Evolutionary conservation across 2,329 filamentous ascomycete genomes (phyloP), one percentile per base, ranked within the genome.

Genomic region (Alternaria arbusti): DNA sequence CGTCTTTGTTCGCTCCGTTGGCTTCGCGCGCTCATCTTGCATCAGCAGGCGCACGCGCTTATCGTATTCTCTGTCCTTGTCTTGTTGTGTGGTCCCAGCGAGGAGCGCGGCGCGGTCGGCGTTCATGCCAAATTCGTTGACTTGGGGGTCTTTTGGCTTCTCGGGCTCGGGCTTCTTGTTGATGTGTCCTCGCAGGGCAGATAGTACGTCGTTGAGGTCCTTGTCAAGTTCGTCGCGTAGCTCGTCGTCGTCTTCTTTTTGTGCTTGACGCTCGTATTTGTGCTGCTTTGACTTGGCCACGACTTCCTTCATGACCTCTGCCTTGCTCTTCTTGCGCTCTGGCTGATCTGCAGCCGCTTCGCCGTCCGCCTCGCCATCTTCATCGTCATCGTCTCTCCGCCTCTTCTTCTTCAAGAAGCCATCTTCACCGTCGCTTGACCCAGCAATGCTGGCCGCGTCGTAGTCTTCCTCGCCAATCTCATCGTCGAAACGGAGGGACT

Each of bases 251-350:
- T 96, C 93, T 65, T 98, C 96, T 76, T 97, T 97, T 26, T 89
- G 89, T 64, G 93, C 90, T 80, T 99, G 96, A 44, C 96, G 89
- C 82, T 98, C 94, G 76, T 95, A 94, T 82, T 97, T 98, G 86
- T 97, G 88, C 66, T 92, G 86, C 78, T 99, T 99, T 1, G 95
- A 98, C 81, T 99, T 99, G 64, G 94, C 93, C 70, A 99, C 97
- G 65, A 99, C 87, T 80, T 99, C 96, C 74, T 97, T 91, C 93
- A 98, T 97, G 54, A 99, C 92, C 80, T 99, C 96, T 57, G 96
- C 92, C 82, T 97, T 98, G 4, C 90, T 90, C 84, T 97, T 99
- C 80, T 97, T 97, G 63, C 91, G 87, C 72, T 95, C 91, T 0
- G 93, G 94, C 66, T 90, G 83, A 0, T 84, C 84, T 6, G 84